Evolutionary conservation across 1,284 basidiomycete genomes (phyloP).

Genomic region (Cutaneotrichosporon sp.): DNA sequence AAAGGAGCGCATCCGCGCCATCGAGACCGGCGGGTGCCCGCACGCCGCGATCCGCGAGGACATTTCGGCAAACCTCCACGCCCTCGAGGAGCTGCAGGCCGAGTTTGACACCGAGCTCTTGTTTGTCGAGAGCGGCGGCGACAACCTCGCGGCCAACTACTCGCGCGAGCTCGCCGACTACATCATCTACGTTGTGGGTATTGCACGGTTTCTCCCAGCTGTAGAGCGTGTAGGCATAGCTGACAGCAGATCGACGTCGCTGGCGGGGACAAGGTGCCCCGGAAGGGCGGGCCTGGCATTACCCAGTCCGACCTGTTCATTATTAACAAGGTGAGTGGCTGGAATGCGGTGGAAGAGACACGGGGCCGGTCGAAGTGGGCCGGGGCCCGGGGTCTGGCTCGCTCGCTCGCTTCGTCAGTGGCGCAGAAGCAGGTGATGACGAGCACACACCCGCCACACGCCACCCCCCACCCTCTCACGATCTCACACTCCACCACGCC

Average conservation of each 20-base stretch:
- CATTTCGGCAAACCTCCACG: conserved; percentile 94
- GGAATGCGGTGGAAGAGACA: neutral
- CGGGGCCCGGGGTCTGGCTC: too few species aligned
- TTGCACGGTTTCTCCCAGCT: too few species aligned
- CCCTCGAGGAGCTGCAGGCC: conserved; percentile 92
- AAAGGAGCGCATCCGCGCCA: conserved; percentile 82
- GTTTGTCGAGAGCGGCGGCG: conserved; percentile 93
- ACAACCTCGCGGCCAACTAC: conserved; percentile 96
- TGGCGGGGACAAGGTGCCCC: conserved; percentile 97
- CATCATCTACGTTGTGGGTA: conserved; percentile 85
- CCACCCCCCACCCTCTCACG: too few species aligned
- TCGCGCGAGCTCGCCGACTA: conserved; percentile 95
- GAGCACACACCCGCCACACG: neutral
- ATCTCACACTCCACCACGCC: too few species aligned
- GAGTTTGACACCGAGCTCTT: conserved; percentile 79
- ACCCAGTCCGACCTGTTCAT: conserved; percentile 87
- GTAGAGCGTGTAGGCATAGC: too few species aligned
- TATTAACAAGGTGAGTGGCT: conserved; percentile 77
- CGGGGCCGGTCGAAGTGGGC: neutral
- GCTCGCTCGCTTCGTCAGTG: too few species aligned
- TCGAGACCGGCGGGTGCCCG: conserved; percentile 94
- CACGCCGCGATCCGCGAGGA: conserved; percentile 97
- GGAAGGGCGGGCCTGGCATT: conserved; percentile 97
- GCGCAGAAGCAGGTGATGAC: neutral
- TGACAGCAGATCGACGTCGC: conserved; percentile 59